These are phyloP conservation scores for Nepenthes alata DNA, from an alignment of 179 eudicot genomes.

Conservation along the genomic window DNA sequence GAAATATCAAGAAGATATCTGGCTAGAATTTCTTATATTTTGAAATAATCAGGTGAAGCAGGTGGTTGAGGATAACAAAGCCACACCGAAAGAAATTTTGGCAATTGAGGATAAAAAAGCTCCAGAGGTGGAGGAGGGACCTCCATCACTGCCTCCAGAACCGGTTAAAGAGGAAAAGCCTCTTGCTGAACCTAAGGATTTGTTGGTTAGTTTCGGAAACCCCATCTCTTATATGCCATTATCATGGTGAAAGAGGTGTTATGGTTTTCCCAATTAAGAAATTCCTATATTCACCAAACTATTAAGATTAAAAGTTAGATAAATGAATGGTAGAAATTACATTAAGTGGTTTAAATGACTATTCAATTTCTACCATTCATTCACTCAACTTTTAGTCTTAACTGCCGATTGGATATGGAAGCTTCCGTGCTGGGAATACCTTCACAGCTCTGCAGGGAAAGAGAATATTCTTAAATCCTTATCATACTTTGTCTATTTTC, in stretches of 20 bases:
- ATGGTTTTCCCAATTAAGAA: no score
- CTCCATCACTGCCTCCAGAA: conserved; percentile 57
- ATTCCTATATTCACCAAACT: no score
- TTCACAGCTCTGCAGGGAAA: no score
- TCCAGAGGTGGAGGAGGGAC: conserved; percentile 32
- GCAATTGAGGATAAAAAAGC: conserved; percentile 63
- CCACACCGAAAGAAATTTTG: conserved; percentile 38
- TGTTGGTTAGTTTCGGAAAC: conserved; percentile 43
- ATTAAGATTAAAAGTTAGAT: no score
- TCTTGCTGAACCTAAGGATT: conserved; percentile 60
- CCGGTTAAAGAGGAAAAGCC: conserved; percentile 61
- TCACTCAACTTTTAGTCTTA: no score
- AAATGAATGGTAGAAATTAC: no score
- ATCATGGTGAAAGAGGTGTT: neutral
- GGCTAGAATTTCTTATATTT: neutral
- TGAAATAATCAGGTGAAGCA: conserved; percentile 32
- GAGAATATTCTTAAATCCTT: neutral
- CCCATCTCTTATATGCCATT: neutral
- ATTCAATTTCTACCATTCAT: neutral
- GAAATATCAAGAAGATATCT: no score
- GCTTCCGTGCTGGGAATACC: no score
- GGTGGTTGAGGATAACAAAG: conserved; percentile 36
- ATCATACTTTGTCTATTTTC: neutral
- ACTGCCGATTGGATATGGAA: no score
- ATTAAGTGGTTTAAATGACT: neutral